Base-by-base conservation (phyloP, 352 stramenopile genomes). In the Stephanocyclus meneghinianus region DNA sequence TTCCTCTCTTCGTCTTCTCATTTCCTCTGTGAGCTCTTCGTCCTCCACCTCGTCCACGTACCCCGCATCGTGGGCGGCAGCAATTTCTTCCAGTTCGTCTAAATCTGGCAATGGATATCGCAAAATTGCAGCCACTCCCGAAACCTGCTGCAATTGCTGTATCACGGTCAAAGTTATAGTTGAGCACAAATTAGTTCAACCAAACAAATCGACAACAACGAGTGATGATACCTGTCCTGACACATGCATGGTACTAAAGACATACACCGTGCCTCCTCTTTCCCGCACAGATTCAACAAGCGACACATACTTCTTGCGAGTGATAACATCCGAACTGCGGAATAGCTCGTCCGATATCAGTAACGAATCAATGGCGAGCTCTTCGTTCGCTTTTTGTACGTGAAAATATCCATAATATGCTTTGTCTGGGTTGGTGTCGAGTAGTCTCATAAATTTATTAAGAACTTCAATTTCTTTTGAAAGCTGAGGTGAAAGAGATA, bases 351-450 rank as follows among this genome's bases (percentile, higher is more conserved):
- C 97, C 30, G 95, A 97, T 76, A 99, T 95, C 72, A 99, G 86
- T 26, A 99, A 86, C 32, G 92, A 97, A 82, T 98, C 95, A 67
- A 99, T 97, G 1, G 97, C 97, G 65, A 95, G 86, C 76, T 97
- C 93, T 26, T 95, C 94, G 68, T 97, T 96, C 4, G 96, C 96
- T 32, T 90, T 91, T 61, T 91, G 45, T 10, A 98, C 95, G 78
- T 98, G 95, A 68, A 68, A 44, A 88, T 94, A 98, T 35, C 96
- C 95, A 85, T 99, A 99, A 84, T 98, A 98, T 18, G 97, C 96
- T 61, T 96, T 93, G 63, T 99, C 96, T 44, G 97, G 95, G 81
- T 99, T 91, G 42, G 89, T 92, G 69, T 98, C 95, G 68, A 99
- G 92, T 92, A 98, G 98, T 56, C 90, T 91, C 90, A 98, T 98